A percentile compares a stretch with the other conserved stretches of the same genome.
These are phyloP conservation scores for Turritis glabra DNA, from an alignment of 345 rosid genomes.

Conservation along the genomic window DNA sequence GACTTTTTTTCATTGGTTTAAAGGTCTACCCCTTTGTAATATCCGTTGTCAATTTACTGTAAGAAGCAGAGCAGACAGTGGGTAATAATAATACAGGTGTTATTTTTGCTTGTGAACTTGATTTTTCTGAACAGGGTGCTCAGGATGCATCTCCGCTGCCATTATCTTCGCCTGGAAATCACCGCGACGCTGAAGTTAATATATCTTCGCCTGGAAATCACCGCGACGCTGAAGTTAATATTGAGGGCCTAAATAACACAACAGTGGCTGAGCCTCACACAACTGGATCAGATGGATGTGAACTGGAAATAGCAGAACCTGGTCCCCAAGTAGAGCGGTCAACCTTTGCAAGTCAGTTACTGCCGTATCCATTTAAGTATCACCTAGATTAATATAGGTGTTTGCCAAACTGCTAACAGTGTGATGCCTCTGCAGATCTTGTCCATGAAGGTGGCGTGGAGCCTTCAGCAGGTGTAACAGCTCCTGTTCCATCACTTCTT, in stretches of 20 bases:
- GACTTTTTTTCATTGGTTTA: constrained; percentile 8
- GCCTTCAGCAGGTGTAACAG: constrained; percentile 30
- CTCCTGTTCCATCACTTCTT: constrained; percentile 20
- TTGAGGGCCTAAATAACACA: constrained; percentile 33
- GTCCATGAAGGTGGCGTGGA: constrained; percentile 23
- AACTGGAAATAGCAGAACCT: constrained; percentile 17
- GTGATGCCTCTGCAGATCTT: constrained; percentile 27
- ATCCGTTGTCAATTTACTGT: background rate
- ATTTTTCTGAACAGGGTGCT: constrained; percentile 34
- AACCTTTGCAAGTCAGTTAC: constrained; percentile 35
- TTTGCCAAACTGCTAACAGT: constrained; percentile 19
- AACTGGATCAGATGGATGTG: constrained; percentile 29
- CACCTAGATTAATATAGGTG: background rate
- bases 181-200: constrained; percentile 34
- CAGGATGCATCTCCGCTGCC: constrained; percentile 36
- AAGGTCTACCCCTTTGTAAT: background rate
- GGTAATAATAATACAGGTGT: constrained; percentile 7
- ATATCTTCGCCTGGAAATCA: constrained; percentile 39
- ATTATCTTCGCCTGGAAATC: constrained; percentile 38
- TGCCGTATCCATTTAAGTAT: constrained; percentile 11
- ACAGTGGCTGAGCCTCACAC: constrained; percentile 25
- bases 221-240: constrained; percentile 34
- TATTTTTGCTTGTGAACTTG: background rate
- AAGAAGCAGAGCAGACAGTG: background rate
- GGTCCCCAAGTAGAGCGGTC: constrained; percentile 31